Evolutionary conservation across 1,284 basidiomycete species (phyloP).

Genomic region (Naganishia liquefaciens): DNA sequence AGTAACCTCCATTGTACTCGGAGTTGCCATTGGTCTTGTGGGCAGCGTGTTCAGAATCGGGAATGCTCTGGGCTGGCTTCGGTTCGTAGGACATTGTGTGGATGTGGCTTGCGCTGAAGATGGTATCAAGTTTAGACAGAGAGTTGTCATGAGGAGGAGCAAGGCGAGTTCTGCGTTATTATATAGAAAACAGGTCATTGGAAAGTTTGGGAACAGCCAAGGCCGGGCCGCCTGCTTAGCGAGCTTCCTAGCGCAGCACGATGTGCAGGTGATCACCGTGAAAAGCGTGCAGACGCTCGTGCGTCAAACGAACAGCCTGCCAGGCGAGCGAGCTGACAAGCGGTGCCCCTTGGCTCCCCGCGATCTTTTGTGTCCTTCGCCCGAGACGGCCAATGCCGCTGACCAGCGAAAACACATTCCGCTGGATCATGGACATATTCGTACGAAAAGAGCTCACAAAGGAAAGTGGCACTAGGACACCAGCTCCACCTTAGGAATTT

Average conservation of each 20-base stretch:
- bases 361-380: neutral
- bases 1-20: conserved; percentile 14
- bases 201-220: conserved; percentile 22
- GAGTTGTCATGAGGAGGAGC: neutral
- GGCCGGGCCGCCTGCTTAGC: neutral
- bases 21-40: neutral
- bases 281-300: neutral
- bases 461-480: neutral
- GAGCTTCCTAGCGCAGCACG: conserved; percentile 4
- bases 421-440: neutral
- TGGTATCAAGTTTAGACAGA: neutral
- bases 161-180: neutral
- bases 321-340: conserved; percentile 12
- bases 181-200: conserved; percentile 24
- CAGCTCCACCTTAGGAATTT: too few relatives aligned
- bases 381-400: neutral
- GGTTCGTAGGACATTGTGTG: conserved; percentile 28
- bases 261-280: conserved; percentile 8
- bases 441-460: conserved; percentile 1
- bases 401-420: conserved; percentile 13
- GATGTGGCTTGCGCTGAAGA: neutral
- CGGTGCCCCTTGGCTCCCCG: conserved; percentile 12
- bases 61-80: conserved; percentile 23
- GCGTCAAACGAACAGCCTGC: neutral
- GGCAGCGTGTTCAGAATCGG: conserved; percentile 11